Evolutionary conservation across 23 red algal genomes (phyloP), one percentile per base, ranked within the genome.

Genomic region (Gracilaria gracilis): DNA sequence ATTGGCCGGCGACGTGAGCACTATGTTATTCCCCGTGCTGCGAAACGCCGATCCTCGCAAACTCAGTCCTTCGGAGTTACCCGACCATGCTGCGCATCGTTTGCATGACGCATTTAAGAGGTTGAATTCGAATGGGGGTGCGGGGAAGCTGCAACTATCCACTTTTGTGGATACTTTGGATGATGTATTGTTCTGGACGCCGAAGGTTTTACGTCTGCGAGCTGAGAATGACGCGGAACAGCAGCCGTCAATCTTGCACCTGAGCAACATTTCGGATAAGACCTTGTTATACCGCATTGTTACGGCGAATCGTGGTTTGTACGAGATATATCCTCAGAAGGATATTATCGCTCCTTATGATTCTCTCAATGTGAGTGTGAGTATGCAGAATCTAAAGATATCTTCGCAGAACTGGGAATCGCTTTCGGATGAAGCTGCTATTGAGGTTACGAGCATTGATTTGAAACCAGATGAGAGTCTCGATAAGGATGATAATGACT

Each of bases 181-280:
- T 40, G 72, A 77, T 77, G 46, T 77, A 3, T 50, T 77, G 72
- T 77, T 77, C 72, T 77, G 72, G 72, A 77, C 72, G 39, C 72
- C 72, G 14, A 77, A 77, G 72, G 27, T 51, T 13, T 20, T 77
- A 15, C 72, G 72, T 12, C 72, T 77, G 2, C 38, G 72, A 28
- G 72, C 72, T 27, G 40, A 77, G 50, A 77, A 77, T 50, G 72
- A 77, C 11, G 23, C 72, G 8, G 72, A 51, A 0, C 72, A 77
- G 3, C 72, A 77, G 42, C 40, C 72, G 9, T 77, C 72, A 27
- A 77, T 77, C 36, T 33, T 77, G 38, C 42, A 77, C 25, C 42
- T 77, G 6, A 77, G 72, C 72, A 77, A 77, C 27, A 48, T 77
- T 77, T 77, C 72, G 21, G 72, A 77, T 16, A 77, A 50, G 23